Base-by-base conservation (phyloP, 2,329 filamentous ascomycete species). In the Alternaria tenuissima region DNA sequence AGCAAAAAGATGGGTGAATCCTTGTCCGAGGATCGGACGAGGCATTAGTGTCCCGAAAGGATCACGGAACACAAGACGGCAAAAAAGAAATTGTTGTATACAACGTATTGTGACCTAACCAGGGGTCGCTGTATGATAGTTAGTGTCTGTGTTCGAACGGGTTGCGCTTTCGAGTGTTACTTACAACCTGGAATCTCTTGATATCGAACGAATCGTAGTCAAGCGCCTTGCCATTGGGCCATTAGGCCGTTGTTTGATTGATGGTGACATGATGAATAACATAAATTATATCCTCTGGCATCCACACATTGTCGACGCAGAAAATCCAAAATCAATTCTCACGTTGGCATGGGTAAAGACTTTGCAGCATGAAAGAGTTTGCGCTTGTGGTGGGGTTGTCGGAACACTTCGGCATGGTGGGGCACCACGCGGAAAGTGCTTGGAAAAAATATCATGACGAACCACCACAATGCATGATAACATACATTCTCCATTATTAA, bases 221-320 rank as follows among this genome's bases (percentile, higher is more conserved):
- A 84, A 83, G 81, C 82, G 81, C 82, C 82, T 84, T 84, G 81
- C 82, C 82, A 84, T 84, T 84, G 81, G 81, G 82, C 82, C 82
- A 84, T 68, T 68, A 62, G 68, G 60, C 71, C 71, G 12, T 43
- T 44, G 38, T 4, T 18, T 49, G 55, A 55, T 36, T 32, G 41
- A 59, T 59, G 30, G 12, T 12, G 18, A 3, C 9, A 4, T 2
- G 22, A 0, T 2, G 0, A 0, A 24, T 1, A 7, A 24, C 1
- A 7, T 24, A 7, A 7, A 0, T 1, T 9, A 30, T 30, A 30
- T 30, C 1, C 9, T 9, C 5, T 9, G 1, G 11, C n/a, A n/a
- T n/a, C n/a, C n/a, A n/a, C 7, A 30, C 9, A 30, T 4, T 9
- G 1, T 12, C 9, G 11, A 30, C 1, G 28, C 28, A 30, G 28